Evolutionary conservation across 192 early-diverging fungal genomes (phyloP).

Genomic region (Backusella australiensis): DNA sequence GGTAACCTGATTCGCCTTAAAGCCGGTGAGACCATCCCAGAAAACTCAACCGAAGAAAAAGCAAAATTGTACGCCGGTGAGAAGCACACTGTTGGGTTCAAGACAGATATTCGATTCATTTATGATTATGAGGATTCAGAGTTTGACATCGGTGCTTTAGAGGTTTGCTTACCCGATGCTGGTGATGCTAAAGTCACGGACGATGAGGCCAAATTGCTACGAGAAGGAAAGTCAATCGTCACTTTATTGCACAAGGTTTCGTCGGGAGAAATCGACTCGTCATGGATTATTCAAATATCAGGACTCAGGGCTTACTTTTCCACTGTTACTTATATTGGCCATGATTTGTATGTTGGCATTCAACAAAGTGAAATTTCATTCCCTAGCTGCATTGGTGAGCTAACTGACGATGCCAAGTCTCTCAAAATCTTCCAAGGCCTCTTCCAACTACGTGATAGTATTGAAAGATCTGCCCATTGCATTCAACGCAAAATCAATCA

Average conservation of each 20-base stretch:
- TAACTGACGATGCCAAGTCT: neutral
- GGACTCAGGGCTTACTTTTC: neutral
- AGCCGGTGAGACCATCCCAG: neutral
- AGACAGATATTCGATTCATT: neutral
- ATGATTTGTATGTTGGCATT: neutral
- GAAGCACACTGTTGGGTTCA: neutral
- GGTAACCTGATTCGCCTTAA: neutral
- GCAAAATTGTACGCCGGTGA: neutral
- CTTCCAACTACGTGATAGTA: neutral
- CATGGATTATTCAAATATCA: neutral
- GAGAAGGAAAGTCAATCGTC: neutral
- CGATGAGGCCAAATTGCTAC: neutral
- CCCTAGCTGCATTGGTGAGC: neutral
- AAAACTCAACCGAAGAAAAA: neutral
- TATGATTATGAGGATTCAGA: neutral
- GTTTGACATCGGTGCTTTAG: neutral
- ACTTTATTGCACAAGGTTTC: neutral
- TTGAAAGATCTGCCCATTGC: neutral
- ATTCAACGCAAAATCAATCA: neutral
- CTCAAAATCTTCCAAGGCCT: neutral
- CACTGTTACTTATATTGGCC: neutral
- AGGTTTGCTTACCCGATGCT: neutral
- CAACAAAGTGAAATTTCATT: neutral
- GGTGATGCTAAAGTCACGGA: neutral
- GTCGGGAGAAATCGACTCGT: neutral